phyloP scores from a whole-genome alignment of 2,329 filamentous ascomycete genomes.

The Pseudocercospora pini-densiflorae region DNA sequence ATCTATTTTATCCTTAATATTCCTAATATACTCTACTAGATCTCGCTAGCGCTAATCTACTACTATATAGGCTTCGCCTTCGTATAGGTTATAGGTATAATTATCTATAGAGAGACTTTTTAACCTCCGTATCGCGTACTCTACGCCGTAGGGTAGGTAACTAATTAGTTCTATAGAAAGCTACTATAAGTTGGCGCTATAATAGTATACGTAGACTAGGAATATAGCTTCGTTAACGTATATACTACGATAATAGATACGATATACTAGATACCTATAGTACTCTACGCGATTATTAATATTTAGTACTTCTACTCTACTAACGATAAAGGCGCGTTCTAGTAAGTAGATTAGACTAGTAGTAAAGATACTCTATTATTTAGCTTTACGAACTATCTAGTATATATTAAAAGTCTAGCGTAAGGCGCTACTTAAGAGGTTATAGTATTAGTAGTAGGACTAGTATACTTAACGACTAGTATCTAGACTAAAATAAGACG shows the following conservation, averaged over 20 bases:
- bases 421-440: neutral
- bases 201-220: neutral
- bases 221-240: neutral
- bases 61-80: neutral
- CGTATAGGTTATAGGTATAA: neutral
- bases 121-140: neutral
- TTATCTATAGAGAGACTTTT: neutral
- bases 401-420: neutral
- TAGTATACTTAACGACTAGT: neutral
- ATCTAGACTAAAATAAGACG: neutral
- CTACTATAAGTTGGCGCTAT: neutral
- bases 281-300: neutral
- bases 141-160: neutral
- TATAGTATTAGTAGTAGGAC: neutral
- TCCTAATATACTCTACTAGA: neutral
- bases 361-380: neutral
- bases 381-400: neutral
- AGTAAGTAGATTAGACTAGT: too few species aligned
- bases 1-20: neutral
- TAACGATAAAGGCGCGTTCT: too few species aligned
- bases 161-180: neutral
- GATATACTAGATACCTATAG: neutral
- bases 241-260: neutral
- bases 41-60: neutral
- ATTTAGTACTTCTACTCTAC: too few species aligned